Evolutionary conservation across 164 flowering plant genomes (phyloP).

Genomic region (Vitis labrusca): DNA sequence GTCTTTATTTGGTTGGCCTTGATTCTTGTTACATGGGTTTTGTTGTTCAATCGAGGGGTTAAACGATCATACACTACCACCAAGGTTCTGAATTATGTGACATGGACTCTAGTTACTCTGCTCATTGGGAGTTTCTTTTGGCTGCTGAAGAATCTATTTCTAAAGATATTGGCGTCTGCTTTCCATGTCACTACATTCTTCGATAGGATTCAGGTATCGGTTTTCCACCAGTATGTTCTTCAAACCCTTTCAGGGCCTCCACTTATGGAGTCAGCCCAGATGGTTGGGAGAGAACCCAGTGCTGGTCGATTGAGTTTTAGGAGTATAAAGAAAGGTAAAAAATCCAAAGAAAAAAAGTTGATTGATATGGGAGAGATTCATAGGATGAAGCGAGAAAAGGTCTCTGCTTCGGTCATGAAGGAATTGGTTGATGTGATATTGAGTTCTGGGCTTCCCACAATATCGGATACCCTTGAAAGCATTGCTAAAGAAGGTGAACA

Average conservation of each 20-base stretch:
- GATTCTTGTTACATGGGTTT: conserved; percentile 54
- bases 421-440: conserved; percentile 46
- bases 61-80: conserved; percentile 25
- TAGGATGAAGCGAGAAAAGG: conserved; percentile 50
- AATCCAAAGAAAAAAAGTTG: conserved; percentile 25
- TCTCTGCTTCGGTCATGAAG: conserved; percentile 65
- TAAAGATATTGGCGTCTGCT: conserved; percentile 58
- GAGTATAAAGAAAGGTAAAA: conserved; percentile 21
- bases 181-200: conserved; percentile 67
- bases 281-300: conserved; percentile 30
- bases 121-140: conserved; percentile 59
- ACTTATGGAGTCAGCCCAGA: conserved; percentile 34
- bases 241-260: conserved; percentile 63
- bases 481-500: conserved; percentile 25
- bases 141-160: conserved; percentile 51
- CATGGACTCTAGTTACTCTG: conserved; percentile 45
- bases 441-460: conserved; percentile 48
- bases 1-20: conserved; percentile 50
- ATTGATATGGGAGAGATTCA: conserved; percentile 57
- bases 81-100: conserved; percentile 34
- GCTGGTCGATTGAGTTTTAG: conserved; percentile 40
- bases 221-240: conserved; percentile 65
- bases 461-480: conserved; percentile 41
- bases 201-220: conserved; percentile 68
- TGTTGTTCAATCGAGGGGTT: conserved; percentile 39